A percentile compares a stretch with the other conserved stretches of the same genome.
Evolutionary conservation across 352 stramenopile genomes (phyloP).

Genomic region (Phytophthora rubi): DNA sequence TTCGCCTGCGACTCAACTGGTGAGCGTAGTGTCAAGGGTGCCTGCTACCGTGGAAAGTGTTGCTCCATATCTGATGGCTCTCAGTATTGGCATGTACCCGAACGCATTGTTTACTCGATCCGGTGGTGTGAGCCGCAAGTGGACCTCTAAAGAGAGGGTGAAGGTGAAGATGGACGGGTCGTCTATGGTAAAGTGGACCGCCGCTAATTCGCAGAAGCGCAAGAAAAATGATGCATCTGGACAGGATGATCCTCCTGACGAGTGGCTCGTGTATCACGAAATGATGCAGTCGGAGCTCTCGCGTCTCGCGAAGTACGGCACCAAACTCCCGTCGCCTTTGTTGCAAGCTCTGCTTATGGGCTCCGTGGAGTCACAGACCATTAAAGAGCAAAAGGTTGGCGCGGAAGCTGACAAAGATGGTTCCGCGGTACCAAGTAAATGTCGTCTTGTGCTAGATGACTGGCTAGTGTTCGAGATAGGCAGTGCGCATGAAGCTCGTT

Average conservation of each 20-base stretch:
- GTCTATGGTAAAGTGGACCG: constrained; percentile 57
- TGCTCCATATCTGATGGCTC: constrained; percentile 66
- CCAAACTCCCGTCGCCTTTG: constrained; percentile 66
- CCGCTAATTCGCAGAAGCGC: constrained; percentile 24
- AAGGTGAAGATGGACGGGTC: constrained; percentile 73
- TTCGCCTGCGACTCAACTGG: constrained; percentile 52
- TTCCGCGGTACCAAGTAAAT: constrained; percentile 27
- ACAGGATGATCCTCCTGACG: constrained; percentile 36
- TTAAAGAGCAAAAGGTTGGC: constrained; percentile 36
- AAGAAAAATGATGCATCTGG: constrained; percentile 35
- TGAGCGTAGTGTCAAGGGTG: constrained; percentile 14
- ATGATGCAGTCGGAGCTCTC: constrained; percentile 85
- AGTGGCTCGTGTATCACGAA: constrained; percentile 86
- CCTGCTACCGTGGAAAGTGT: constrained; percentile 39
- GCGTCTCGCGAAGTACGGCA: constrained; percentile 73
- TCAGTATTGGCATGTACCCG: constrained; percentile 77
- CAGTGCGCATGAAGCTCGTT: constrained; percentile 48
- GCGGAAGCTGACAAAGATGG: constrained; percentile 18
- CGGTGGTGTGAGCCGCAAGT: constrained; percentile 56
- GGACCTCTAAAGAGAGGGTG: constrained; percentile 83
- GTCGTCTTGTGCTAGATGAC: constrained; percentile 72
- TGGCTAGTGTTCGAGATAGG: constrained; percentile 76
- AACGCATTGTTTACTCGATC: constrained; percentile 67
- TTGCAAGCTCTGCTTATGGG: constrained; percentile 73
- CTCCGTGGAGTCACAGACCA: constrained; percentile 40